A percentile compares a stretch with the other conserved stretches of the same genome.
Evolutionary conservation across 2,329 filamentous ascomycete species (phyloP).

Genomic region (Myriosclerotinia duriaeana): DNA sequence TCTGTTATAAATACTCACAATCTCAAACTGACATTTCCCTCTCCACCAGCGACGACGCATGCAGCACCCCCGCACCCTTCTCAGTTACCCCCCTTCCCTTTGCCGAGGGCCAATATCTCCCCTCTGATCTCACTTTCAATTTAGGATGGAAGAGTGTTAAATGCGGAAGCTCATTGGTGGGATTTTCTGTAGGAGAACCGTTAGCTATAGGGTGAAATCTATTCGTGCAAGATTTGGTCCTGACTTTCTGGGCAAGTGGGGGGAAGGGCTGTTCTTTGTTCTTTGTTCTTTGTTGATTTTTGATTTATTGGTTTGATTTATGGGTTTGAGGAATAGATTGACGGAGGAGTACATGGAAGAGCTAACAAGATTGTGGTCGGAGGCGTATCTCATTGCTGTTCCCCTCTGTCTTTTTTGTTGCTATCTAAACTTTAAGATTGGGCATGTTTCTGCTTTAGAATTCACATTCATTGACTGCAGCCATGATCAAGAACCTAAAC

Average conservation of each 20-base stretch:
- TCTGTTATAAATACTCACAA: background rate
- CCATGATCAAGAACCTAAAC: background rate
- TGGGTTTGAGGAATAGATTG: background rate
- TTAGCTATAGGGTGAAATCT: background rate
- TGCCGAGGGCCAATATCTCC: background rate
- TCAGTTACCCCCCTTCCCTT: background rate
- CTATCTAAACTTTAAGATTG: background rate
- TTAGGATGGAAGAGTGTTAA: background rate
- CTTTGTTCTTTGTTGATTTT: background rate
- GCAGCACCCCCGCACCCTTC: background rate
- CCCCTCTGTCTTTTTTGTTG: background rate
- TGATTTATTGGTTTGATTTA: background rate
- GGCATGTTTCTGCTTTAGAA: background rate
- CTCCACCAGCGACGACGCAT: background rate
- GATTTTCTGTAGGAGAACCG: background rate
- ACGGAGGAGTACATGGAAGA: background rate
- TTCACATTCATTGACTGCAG: background rate
- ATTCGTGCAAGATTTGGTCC: background rate
- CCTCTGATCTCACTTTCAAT: background rate
- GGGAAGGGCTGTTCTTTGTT: no score
- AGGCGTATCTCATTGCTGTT: background rate
- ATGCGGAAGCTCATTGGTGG: background rate
- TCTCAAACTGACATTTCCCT: background rate
- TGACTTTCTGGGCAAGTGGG: fast-evolving
- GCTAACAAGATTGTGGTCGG: background rate